Percentiles rank a stretch among this genome's conserved stretches.
Conservation (phyloP, 805 yeast genomes). For the Ogataea ganodermae region DNA sequence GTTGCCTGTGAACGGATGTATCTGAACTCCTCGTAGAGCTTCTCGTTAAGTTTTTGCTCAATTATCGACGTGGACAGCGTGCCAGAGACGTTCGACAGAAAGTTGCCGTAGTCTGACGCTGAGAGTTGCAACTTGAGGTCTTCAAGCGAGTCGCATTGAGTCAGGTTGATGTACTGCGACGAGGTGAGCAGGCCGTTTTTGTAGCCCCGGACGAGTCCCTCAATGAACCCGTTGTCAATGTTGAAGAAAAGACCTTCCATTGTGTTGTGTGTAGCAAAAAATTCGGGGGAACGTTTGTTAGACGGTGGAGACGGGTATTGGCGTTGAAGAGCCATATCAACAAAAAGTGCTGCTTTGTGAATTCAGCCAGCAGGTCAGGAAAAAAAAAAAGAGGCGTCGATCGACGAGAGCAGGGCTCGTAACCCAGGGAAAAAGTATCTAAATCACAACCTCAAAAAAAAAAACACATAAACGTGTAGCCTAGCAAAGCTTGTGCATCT, state of each 20-base stretch:
- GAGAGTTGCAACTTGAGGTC: constrained; percentile 92
- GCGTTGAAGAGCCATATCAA: neutral
- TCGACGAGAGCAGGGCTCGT: constrained; percentile 16
- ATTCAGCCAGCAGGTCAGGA: neutral
- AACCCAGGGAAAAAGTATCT: neutral
- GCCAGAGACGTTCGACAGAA: constrained; percentile 77
- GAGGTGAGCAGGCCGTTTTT: constrained; percentile 75
- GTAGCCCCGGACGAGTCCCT: constrained; percentile 94
- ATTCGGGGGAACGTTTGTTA: neutral
- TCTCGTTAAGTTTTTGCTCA: constrained; percentile 73
- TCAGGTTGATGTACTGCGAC: constrained; percentile 84
- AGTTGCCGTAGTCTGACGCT: constrained; percentile 94
- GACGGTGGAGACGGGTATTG: neutral
- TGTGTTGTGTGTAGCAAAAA: neutral
- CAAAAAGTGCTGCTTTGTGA: constrained; percentile 9
- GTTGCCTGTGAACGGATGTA: constrained; percentile 83
- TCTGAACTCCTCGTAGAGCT: constrained; percentile 79
- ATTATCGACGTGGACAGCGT: constrained; percentile 86
- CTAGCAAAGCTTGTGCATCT: neutral
- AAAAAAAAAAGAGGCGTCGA: constrained; percentile 3
- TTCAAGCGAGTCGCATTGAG: constrained; percentile 94
- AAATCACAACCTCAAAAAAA: neutral
- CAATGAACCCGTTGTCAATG: constrained; percentile 85
- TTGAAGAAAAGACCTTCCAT: constrained; percentile 97
- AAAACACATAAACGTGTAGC: neutral